These are phyloP conservation scores for Plasmodium reichenowi DNA, from an alignment of 169 alveolate species.

Conservation along the genomic window DNA sequence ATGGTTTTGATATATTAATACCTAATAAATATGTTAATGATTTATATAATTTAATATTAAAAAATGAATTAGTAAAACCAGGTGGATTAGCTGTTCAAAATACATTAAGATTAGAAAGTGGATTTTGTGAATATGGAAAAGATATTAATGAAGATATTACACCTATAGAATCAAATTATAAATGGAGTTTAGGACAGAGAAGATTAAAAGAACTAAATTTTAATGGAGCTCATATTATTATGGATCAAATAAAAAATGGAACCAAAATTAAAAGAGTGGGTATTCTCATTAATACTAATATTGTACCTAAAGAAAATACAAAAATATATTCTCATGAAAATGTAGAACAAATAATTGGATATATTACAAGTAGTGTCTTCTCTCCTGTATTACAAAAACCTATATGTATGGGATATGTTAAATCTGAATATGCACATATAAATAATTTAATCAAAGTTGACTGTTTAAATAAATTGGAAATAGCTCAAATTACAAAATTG, in stretches of 20 bases:
- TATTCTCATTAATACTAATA: slow-evolving; percentile 27
- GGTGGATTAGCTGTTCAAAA: slow-evolving; percentile 73
- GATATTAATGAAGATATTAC: slow-evolving; percentile 71
- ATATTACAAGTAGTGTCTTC: slow-evolving; percentile 66
- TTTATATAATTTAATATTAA: slow-evolving; percentile 48
- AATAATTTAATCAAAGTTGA: slow-evolving; percentile 43
- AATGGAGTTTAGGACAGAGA: slow-evolving; percentile 71
- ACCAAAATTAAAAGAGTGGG: slow-evolving; percentile 73
- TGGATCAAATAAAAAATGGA: slow-evolving; percentile 66
- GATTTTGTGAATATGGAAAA: slow-evolving; percentile 76
- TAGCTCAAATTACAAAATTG: slow-evolving; percentile 70
- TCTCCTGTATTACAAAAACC: slow-evolving; percentile 74
- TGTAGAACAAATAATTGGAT: slow-evolving; percentile 49
- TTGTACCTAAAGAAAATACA: slow-evolving; percentile 71
- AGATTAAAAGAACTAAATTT: slow-evolving; percentile 73
- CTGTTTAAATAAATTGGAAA: slow-evolving; percentile 38
- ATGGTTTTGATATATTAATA: slow-evolving; percentile 72
- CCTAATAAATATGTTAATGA: slow-evolving; percentile 45
- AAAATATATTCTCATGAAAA: slow-evolving; percentile 55
- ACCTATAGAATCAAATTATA: slow-evolving; percentile 74
- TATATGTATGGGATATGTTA: slow-evolving; percentile 74
- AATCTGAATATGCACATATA: slow-evolving; percentile 20
- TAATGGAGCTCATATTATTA: slow-evolving; percentile 72
- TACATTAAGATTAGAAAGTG: slow-evolving; percentile 76
- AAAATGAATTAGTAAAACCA: slow-evolving; percentile 68